A percentile compares a stretch with the other conserved stretches of the same genome.
phyloP scores from a whole-genome alignment of 805 yeast species.

The Pichia thaimueangensis region DNA sequence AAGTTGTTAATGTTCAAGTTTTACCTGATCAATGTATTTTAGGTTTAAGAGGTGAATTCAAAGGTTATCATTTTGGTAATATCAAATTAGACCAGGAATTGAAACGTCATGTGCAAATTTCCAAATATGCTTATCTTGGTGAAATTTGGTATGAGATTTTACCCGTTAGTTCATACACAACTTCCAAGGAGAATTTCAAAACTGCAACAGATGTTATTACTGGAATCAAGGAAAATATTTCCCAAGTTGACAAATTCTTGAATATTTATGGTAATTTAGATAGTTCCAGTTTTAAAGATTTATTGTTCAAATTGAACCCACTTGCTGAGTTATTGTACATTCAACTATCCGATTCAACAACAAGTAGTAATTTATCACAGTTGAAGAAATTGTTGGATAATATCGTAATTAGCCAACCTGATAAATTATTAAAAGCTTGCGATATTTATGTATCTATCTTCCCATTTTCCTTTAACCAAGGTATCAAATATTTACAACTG shows the following conservation, averaged over 20 bases:
- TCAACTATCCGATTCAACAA: slow-evolving; percentile 39
- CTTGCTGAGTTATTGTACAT: slow-evolving; percentile 50
- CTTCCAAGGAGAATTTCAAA: neutral
- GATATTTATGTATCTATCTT: slow-evolving; percentile 28
- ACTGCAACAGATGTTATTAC: slow-evolving; percentile 19
- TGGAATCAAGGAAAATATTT: slow-evolving; percentile 27
- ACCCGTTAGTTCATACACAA: neutral
- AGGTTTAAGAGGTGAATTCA: slow-evolving; percentile 20
- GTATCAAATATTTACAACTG: slow-evolving; percentile 15
- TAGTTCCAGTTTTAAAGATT: slow-evolving; percentile 2
- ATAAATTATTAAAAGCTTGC: neutral
- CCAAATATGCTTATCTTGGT: slow-evolving; percentile 1
- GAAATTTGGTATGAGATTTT: neutral
- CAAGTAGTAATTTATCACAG: slow-evolving; percentile 22
- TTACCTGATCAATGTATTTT: slow-evolving; percentile 38
- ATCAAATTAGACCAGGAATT: too few relatives aligned
- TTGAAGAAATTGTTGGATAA: slow-evolving; percentile 14
- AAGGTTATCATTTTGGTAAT: too few relatives aligned
- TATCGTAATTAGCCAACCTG: slow-evolving; percentile 1
- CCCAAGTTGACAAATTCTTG: neutral
- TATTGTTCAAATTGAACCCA: slow-evolving; percentile 49
- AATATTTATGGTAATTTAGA: neutral
- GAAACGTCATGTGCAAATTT: too few relatives aligned
- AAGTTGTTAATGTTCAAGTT: slow-evolving; percentile 42
- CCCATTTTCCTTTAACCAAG: slow-evolving; percentile 25